Evolutionary conservation across 2,329 filamentous ascomycete species (phyloP), one percentile per base, ranked within the genome.

Genomic region (Botrytis fragariae): DNA sequence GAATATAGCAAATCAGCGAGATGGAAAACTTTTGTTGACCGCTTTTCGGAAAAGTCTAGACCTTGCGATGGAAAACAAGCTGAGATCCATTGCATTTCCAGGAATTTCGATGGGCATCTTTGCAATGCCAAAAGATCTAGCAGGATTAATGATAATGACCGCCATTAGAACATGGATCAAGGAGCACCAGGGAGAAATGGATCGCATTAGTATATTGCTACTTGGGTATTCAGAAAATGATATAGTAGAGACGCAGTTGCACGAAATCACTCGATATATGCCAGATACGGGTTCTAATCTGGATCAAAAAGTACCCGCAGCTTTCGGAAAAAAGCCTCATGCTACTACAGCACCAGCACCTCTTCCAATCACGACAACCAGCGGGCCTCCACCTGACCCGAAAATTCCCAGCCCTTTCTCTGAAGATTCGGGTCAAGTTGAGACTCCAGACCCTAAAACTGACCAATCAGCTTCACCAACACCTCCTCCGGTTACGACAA

Each of bases 11-110:
- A 7, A 6, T 0, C 29, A 61, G 25, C 59, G 37, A 70, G 42
- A 45, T n/a, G 8, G n/a, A 45, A 4, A 3, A 45, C 39, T 70
- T 35, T 39, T 70, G 22, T 22, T 18, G 7, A n/a, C 8, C 3
- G 51, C 57, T 60, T 37, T 61, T 61, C 37, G 22, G 1, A 61
- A 70, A 1, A 70, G 68, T 45, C 39, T 70, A 44, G 37, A 45
- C 4, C 44, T 59, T 25, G 68, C 68, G 4, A 29, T 6, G 54
- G 7, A 8, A 2, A 45, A 44, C 32, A 35, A 61, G 10, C 39
- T 61, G 20, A 61, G 51, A 45, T 69, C 51, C 8, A 70, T 70
- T n/a, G 54, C 37, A 8, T 70, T 70, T 61, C 68, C 68, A 22
- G 37, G 14, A 6, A 45, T 70, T 9, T 61, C 54, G 1, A 42